Base-by-base conservation (phyloP, 257 asterid species). In the Gentiana macrophylla region DNA sequence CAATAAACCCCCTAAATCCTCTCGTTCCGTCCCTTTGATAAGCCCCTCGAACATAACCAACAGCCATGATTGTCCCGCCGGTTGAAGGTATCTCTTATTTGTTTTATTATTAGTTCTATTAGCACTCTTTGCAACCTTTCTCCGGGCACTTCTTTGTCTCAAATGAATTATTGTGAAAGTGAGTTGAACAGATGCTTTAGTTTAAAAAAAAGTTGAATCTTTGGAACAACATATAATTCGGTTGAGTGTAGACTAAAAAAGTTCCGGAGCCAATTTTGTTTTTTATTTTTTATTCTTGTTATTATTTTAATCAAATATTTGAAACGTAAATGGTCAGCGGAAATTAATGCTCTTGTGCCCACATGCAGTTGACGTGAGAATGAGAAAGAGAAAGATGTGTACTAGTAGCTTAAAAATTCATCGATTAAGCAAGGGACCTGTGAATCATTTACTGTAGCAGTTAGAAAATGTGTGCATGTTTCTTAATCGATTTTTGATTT, bases 321-420 rank as follows among this genome's bases (percentile, higher is more conserved):
- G 46, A 41, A 5, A 41, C 6, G 9, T 41, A 41, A 41, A 41
- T 41, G 9, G 46, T 3, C 46, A 41, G 46, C 46, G 8, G 38
- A 47, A 59, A 24, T 66, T 52, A 59, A 66, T 59, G 65, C 71
- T 15, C 8, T 11, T 52, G 61, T 66, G 65, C 12, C 37, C 71
- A 53, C 65, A 66, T 66, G 71, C 64, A 65, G 24, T 15, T 15
- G 24, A 7, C 6, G 46, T 15, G 24, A 15, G 46, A 41, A 45
- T 15, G 24, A 15, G 46, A 41, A 45, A 35, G 62, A 55, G n/a
- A 37, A 46, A 48, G 61, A 57, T 32, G 50, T 15, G 37, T 41
- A 54, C 34, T 45, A 36, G 33, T 37, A 46, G 60, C 51, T 57
- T 57, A 36, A 46, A 8, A 54, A 43, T 50, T 35, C 33, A 41